phyloP scores from a whole-genome alignment of 306 rosid species.

The Cyclanthera cordifolia region DNA sequence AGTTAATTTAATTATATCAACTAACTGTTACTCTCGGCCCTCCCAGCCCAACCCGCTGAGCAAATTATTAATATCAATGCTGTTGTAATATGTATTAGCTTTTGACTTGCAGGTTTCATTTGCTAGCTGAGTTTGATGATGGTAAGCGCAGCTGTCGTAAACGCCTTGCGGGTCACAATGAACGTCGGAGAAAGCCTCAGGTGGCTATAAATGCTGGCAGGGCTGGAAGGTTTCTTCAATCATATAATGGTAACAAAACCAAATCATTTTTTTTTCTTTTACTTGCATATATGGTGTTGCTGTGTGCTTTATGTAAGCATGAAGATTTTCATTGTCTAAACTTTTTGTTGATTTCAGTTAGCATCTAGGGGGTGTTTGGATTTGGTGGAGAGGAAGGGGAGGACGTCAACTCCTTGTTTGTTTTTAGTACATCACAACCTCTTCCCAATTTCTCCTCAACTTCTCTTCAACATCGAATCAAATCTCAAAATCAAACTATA shows the following conservation, averaged over 20 bases:
- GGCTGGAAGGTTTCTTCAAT: constrained; percentile 47
- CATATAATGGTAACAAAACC: constrained; percentile 46
- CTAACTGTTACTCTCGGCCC: no score
- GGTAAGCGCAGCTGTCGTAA: constrained; percentile 92
- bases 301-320: background rate
- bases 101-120: constrained; percentile 59
- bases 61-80: constrained; percentile 13
- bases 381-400: no score
- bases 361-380: no score
- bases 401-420: no score
- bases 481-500: no score
- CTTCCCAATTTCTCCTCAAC: no score
- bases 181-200: constrained; percentile 84
- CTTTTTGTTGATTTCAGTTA: background rate
- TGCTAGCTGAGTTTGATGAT: constrained; percentile 83
- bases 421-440: no score
- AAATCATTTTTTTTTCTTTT: background rate
- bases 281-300: background rate
- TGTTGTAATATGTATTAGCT: constrained; percentile 23
- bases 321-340: background rate
- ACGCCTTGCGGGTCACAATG: constrained; percentile 89
- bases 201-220: constrained; percentile 38
- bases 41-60: background rate
- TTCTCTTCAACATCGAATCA: no score
- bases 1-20: no score